A percentile compares a stretch with the other conserved stretches of the same genome.
Evolutionary conservation across 768 basidiomycete species (phyloP).

Genomic region (Tulasnella sp.): DNA sequence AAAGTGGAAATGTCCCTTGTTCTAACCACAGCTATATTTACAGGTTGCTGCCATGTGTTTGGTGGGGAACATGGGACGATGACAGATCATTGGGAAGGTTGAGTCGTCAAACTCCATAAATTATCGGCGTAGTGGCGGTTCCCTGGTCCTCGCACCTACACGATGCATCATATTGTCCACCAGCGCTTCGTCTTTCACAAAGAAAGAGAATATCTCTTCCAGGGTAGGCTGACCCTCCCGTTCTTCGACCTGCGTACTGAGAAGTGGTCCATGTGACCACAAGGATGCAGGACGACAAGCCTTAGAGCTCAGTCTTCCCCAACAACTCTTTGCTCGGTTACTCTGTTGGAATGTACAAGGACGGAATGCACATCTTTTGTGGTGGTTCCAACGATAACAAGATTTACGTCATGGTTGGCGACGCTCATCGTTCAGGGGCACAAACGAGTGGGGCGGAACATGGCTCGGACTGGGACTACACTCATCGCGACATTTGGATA

Average conservation of each 20-base stretch:
- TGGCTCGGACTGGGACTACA: conserved; percentile 20
- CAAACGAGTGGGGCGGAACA: conserved; percentile 21
- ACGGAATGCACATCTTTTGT: too few relatives aligned
- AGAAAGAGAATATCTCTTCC: conserved; percentile 31
- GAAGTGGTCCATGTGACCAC: conserved; percentile 27
- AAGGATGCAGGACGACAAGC: conserved; percentile 18
- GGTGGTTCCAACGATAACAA: too few relatives aligned
- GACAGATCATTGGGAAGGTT: too few relatives aligned
- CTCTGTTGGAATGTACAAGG: conserved; percentile 20
- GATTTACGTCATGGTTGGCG: conserved; percentile 33
- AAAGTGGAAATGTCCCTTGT: too few relatives aligned
- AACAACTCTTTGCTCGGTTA: conserved; percentile 15
- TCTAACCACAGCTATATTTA: too few relatives aligned
- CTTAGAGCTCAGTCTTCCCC: conserved; percentile 19
- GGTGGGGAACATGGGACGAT: too few relatives aligned
- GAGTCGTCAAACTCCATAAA: too few relatives aligned
- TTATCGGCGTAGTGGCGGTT: too few relatives aligned
- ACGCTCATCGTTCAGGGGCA: conserved; percentile 4
- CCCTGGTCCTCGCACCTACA: too few relatives aligned
- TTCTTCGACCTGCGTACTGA: conserved; percentile 31
- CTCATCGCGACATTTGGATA: conserved; percentile 31
- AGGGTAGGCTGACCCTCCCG: conserved; percentile 25
- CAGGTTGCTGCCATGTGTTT: too few relatives aligned
- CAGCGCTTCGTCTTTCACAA: conserved; percentile 23
- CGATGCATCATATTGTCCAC: too few relatives aligned